Evolutionary conservation across 805 yeast genomes (phyloP).

Genomic region (Candida awuae): DNA sequence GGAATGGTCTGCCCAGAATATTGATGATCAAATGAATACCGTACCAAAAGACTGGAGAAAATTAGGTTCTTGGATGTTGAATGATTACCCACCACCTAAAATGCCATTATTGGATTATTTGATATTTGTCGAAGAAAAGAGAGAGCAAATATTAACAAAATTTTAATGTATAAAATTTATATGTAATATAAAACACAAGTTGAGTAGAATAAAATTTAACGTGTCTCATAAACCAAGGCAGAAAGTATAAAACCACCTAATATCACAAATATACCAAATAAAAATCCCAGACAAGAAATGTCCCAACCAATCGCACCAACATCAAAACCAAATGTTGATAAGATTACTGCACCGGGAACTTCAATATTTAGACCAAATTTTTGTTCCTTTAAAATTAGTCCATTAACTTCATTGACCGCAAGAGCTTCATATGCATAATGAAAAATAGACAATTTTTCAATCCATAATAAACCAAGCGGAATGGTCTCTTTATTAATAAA

Average conservation of each 20-base stretch:
- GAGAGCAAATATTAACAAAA: background rate
- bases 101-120: conserved; percentile 3
- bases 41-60: conserved; percentile 3
- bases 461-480: conserved; percentile 47
- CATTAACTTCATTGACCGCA: conserved; percentile 86
- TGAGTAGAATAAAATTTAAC: conserved; percentile 29
- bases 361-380: conserved; percentile 91
- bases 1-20: conserved; percentile 1
- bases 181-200: background rate
- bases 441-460: conserved; percentile 81
- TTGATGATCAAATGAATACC: background rate
- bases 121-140: background rate
- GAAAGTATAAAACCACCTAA: conserved; percentile 73
- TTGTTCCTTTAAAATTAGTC: conserved; percentile 72
- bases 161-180: background rate
- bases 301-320: conserved; percentile 71
- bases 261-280: conserved; percentile 50
- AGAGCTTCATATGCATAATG: conserved; percentile 95
- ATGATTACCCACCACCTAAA: conserved; percentile 5
- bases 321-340: conserved; percentile 91
- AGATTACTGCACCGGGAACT: conserved; percentile 95
- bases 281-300: conserved; percentile 47
- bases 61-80: background rate
- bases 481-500: conserved; percentile 73
- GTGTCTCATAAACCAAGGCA: conserved; percentile 63